These are phyloP conservation scores for Hygrophorus russula DNA, from an alignment of 768 basidiomycete genomes.

Conservation along the genomic window DNA sequence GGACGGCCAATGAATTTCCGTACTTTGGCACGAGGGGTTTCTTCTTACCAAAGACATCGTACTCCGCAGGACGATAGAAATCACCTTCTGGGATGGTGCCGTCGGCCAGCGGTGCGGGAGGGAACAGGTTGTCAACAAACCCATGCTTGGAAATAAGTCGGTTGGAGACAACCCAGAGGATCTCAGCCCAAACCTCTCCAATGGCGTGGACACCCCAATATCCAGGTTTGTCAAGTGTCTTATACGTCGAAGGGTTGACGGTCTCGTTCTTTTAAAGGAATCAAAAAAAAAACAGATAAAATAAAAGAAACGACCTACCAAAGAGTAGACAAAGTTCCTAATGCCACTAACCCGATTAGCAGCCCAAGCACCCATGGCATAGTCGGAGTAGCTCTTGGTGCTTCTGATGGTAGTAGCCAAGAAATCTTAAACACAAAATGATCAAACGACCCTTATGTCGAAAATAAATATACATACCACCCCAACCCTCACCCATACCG, in stretches of 20 bases:
- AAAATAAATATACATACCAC: constrained; percentile 30
- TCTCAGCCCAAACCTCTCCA: constrained; percentile 93
- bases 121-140: constrained; percentile 70
- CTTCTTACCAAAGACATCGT: constrained; percentile 24
- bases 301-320: constrained; percentile 23
- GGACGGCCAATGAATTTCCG: constrained; percentile 78
- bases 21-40: constrained; percentile 74
- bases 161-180: constrained; percentile 73
- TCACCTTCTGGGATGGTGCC: constrained; percentile 57
- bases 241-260: constrained; percentile 86
- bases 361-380: constrained; percentile 93
- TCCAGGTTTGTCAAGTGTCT: constrained; percentile 86
- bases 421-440: constrained; percentile 38
- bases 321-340: constrained; percentile 80
- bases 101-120: constrained; percentile 54
- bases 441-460: neutral
- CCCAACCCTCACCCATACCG: constrained; percentile 98
- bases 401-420: constrained; percentile 82
- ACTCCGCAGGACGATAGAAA: constrained; percentile 49
- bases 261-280: constrained; percentile 32
- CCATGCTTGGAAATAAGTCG: constrained; percentile 74
- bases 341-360: constrained; percentile 69
- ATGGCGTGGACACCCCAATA: constrained; percentile 92
- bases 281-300: neutral
- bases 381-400: constrained; percentile 63